Conservation (phyloP, 257 asterid genomes). For the Jacaranda mimosifolia region DNA sequence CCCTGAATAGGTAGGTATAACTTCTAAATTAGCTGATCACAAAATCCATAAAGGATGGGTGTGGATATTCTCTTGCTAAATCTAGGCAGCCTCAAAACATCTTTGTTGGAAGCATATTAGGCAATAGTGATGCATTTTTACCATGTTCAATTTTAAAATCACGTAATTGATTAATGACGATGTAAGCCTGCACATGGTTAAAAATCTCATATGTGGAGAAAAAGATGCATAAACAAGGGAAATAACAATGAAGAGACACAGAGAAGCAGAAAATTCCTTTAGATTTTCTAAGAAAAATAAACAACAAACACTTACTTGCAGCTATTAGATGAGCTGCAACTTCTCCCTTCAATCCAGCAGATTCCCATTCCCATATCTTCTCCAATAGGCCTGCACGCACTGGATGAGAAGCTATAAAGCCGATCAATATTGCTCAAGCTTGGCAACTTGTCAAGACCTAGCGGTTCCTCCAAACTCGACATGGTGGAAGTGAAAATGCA, state of each 20-base stretch:
- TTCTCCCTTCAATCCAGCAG: conserved; percentile 90
- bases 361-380: conserved; percentile 81
- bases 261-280: conserved; percentile 29
- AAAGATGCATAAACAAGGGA: conserved; percentile 12
- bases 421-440: conserved; percentile 79
- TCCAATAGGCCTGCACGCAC: conserved; percentile 77
- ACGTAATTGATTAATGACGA: background rate
- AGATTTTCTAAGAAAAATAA: conserved; percentile 7
- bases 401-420: conserved; percentile 66
- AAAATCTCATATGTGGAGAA: conserved; percentile 10
- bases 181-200: background rate
- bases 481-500: conserved; percentile 48
- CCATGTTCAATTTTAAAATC: background rate
- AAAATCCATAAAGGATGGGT: conserved; percentile 14
- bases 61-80: conserved; percentile 18
- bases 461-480: conserved; percentile 98
- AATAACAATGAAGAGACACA: background rate
- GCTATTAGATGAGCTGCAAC: conserved; percentile 87
- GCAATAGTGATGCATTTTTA: background rate
- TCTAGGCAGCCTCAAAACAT: background rate
- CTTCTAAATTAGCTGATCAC: conserved; percentile 9
- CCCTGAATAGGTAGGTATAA: background rate
- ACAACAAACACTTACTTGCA: conserved; percentile 62
- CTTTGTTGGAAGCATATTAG: background rate
- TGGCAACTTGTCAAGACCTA: conserved; percentile 88